These are phyloP conservation scores for Stygiomarasmius scandens DNA, from an alignment of 1,284 basidiomycete species.

Conservation along the genomic window DNA sequence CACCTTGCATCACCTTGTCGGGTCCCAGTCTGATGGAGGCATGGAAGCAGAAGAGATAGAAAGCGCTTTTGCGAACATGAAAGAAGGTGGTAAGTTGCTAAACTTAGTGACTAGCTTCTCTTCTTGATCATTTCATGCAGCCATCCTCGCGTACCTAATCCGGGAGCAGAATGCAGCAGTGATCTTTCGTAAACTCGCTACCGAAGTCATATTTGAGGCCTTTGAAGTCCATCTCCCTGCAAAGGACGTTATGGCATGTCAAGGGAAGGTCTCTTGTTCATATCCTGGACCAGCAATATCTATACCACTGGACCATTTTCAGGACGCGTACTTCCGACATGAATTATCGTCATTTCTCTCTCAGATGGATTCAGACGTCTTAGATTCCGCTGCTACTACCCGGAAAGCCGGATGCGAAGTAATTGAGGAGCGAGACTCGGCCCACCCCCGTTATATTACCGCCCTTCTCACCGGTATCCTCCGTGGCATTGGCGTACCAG, in stretches of 20 bases:
- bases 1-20: slow-evolving; percentile 26
- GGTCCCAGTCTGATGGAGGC: background rate
- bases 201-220: slow-evolving; percentile 36
- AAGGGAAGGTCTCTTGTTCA: slow-evolving; percentile 40
- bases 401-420: slow-evolving; percentile 7
- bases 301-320: slow-evolving; percentile 11
- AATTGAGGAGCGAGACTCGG: slow-evolving; percentile 8
- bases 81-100: slow-evolving; percentile 22
- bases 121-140: slow-evolving; percentile 19
- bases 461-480: slow-evolving; percentile 31
- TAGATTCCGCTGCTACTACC: slow-evolving; percentile 4
- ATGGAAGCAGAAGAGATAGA: slow-evolving; percentile 2
- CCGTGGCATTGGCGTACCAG: slow-evolving; percentile 28
- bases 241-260: slow-evolving; percentile 33
- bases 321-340: slow-evolving; percentile 25
- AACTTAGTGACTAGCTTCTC: background rate
- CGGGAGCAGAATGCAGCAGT: slow-evolving; percentile 46
- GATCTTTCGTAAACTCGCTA: slow-evolving; percentile 33
- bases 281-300: slow-evolving; percentile 32
- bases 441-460: slow-evolving; percentile 14
- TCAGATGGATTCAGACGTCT: slow-evolving; percentile 16
- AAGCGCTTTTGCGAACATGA: slow-evolving; percentile 18
- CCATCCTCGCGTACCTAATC: slow-evolving; percentile 34
- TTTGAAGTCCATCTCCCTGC: slow-evolving; percentile 46
- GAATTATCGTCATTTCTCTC: slow-evolving; percentile 18